Evolutionary conservation across 1,284 basidiomycete genomes (phyloP), one percentile per base, ranked within the genome.

Genomic region (Ganoderma lucidum): DNA sequence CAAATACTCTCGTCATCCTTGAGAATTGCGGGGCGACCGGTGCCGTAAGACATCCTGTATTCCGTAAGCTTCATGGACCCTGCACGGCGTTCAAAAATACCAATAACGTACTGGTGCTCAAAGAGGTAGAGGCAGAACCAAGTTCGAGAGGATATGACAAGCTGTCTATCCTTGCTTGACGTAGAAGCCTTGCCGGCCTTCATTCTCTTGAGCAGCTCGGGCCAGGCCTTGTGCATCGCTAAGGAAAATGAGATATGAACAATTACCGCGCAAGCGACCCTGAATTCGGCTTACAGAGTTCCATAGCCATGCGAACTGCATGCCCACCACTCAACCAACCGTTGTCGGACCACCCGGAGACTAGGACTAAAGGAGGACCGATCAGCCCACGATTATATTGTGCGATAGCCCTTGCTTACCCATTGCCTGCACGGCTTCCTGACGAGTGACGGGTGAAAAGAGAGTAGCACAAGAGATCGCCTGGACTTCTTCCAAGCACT

Each of bases 51-150:
- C 81, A 97, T 88, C 77, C 93, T 74, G 14, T 10, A 45, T 37
- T n/a, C 3, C 28, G 28, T n/a, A 60, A 53, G 19, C 32, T 17
- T 37, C 4, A 42, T 3, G 19, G 19, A 30, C 30, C 8, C n/a
- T 35, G 35, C 14, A 53, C 14, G 39, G 10, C 28, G 41, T 19
- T 17, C 28, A 17, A 39, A 41, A 19, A 17, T 45, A 42, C 28
- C 30, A 10, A 15, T 41, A 19, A 87, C 91, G 75, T 77, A 95
- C 94, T 97, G 95, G 80, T 96, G 95, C 77, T 97, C 95, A 77
- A 96, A 95, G 35, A 97, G 87, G 78, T 96, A 97, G 19, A 96
- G 84, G 80, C 93, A 95, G 78, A 96, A 95, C 95, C 95, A 97
- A 3, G 91, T 94, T 45, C 96, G 87, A 15, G 94, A 88, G 56